These are phyloP conservation scores for Neurospora discreta DNA, from an alignment of 495 filamentous ascomycete genomes.

Conservation along the genomic window DNA sequence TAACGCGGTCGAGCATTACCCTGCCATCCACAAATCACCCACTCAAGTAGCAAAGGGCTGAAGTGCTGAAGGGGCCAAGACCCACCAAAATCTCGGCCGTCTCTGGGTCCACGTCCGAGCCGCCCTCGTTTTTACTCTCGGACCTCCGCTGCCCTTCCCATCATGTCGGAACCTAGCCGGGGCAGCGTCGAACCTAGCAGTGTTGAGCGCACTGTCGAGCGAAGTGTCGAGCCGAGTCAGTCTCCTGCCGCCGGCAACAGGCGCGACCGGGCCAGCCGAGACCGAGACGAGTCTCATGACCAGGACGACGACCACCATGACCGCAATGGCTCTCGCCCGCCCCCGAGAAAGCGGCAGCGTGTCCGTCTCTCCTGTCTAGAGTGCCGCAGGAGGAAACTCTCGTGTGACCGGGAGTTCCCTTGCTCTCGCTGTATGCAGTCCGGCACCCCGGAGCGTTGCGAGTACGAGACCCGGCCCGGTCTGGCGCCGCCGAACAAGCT, in stretches of 20 bases:
- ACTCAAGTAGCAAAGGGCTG: neutral
- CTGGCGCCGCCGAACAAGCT: conserved; percentile 27
- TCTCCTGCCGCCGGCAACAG: neutral
- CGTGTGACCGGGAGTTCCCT: conserved; percentile 40
- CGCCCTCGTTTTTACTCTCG: neutral
- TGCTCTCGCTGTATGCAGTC: conserved; percentile 42
- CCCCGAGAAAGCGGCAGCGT: conserved; percentile 36
- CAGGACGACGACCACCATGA: conserved; percentile 11
- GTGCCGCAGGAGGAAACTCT: conserved; percentile 39
- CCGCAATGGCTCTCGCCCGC: conserved; percentile 20
- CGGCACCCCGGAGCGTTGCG: conserved; percentile 37
- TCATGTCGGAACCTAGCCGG: neutral
- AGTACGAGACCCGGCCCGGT: conserved; percentile 38
- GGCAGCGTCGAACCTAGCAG: neutral
- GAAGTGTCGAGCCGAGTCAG: neutral
- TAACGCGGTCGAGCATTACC: neutral
- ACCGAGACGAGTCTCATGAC: neutral
- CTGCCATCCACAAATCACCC: neutral
- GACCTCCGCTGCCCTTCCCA: neutral
- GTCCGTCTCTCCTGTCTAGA: conserved; percentile 40
- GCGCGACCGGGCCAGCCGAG: neutral
- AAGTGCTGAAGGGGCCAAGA: neutral
- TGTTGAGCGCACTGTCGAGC: neutral
- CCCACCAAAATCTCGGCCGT: neutral
- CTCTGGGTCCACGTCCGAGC: neutral